Evolutionary conservation across 139 green algal genomes (phyloP).

Genomic region (Spirogloea muscicola): DNA sequence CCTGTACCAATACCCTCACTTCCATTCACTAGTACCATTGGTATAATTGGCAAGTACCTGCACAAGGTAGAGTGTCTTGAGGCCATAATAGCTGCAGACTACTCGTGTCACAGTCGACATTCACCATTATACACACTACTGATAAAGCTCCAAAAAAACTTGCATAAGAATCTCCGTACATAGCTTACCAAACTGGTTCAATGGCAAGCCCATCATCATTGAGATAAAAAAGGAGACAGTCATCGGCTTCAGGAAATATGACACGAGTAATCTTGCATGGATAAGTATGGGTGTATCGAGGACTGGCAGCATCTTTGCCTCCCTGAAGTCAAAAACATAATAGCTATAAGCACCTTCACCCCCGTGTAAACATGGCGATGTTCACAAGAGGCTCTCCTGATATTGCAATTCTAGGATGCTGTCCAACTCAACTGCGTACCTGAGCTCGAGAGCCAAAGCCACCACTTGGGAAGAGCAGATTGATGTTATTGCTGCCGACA

Average conservation of each 20-base stretch:
- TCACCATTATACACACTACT: not conserved
- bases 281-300: conserved; percentile 97
- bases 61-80: not conserved
- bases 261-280: conserved; percentile 73
- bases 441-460: conserved; percentile 57
- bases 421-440: conserved; percentile 6
- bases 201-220: conserved; percentile 95
- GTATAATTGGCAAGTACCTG: conserved; percentile 54
- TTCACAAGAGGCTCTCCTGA: not conserved
- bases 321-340: conserved; percentile 56
- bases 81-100: not conserved
- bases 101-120: not conserved
- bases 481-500: conserved; percentile 98
- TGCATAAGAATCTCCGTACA: not conserved
- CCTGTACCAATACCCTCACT: conserved; percentile 98
- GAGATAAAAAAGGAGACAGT: conserved; percentile 86
- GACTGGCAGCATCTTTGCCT: conserved; percentile 89
- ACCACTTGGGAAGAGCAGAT: conserved; percentile 76
- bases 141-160: not conserved
- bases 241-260: conserved; percentile 89
- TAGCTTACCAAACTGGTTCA: conserved; percentile 77
- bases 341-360: not conserved
- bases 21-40: conserved; percentile 88
- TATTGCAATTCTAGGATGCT: not conserved
- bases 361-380: not conserved